These are phyloP conservation scores for Ceratobasidium sp. DNA, from an alignment of 1,284 basidiomycete genomes.

Conservation along the genomic window DNA sequence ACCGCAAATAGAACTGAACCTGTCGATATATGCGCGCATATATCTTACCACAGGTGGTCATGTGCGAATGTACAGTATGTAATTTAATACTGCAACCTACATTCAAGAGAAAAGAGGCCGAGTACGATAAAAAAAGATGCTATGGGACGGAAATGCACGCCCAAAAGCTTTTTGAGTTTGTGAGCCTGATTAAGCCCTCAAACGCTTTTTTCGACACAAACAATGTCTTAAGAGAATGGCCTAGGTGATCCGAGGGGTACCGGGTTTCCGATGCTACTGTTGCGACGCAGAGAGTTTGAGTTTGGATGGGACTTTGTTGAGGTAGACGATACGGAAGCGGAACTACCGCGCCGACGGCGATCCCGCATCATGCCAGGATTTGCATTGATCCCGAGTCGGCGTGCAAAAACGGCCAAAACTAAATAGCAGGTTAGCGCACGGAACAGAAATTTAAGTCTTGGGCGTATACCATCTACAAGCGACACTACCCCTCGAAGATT, in stretches of 20 bases:
- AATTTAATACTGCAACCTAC: not conserved
- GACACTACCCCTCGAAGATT: conserved; percentile 50
- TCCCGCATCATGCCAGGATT: conserved; percentile 45
- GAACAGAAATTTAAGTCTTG: not conserved
- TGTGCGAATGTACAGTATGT: not conserved
- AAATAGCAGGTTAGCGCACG: not conserved
- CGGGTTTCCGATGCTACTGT: conserved; percentile 40
- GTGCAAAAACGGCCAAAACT: conserved; percentile 44
- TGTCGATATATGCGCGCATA: not conserved
- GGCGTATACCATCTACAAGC: conserved; percentile 47
- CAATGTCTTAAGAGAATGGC: conserved; percentile 12
- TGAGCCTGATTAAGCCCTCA: not conserved
- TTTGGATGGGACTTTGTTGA: conserved; percentile 44
- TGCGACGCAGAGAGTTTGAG: conserved; percentile 34
- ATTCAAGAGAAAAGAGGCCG: not conserved
- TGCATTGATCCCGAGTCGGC: conserved; percentile 41
- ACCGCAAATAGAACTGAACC: not conserved
- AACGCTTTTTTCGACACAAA: not conserved
- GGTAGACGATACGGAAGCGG: conserved; percentile 37
- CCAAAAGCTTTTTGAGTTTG: not conserved
- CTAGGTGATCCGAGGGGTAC: conserved; percentile 22
- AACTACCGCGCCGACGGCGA: conserved; percentile 43
- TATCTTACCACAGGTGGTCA: not conserved
- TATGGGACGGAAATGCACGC: too few species aligned
- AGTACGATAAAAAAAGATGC: not conserved